phyloP scores from a whole-genome alignment of 2,329 filamentous ascomycete species.

The Calonectria pauciramosa region DNA sequence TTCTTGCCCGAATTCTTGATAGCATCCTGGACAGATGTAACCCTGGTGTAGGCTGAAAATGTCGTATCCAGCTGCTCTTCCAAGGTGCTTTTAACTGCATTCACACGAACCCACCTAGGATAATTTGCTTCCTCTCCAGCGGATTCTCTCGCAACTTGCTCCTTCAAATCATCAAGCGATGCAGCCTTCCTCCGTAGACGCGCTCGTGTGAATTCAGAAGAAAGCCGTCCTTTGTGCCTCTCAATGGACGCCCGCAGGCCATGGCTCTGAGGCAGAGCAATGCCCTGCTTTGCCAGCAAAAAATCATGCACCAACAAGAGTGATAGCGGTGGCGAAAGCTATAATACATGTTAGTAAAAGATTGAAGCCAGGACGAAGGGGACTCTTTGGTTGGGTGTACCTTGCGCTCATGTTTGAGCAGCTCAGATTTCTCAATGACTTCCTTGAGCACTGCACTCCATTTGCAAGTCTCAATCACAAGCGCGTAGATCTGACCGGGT shows the following conservation, averaged over 20 bases:
- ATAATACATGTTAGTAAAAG: neutral
- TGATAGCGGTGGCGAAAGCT: slow-evolving; percentile 86
- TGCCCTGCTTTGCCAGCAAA: slow-evolving; percentile 83
- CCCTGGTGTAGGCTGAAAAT: slow-evolving; percentile 74
- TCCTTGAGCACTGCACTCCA: slow-evolving; percentile 90
- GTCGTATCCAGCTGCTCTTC: slow-evolving; percentile 81
- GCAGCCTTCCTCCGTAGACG: slow-evolving; percentile 79
- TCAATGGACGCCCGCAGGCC: slow-evolving; percentile 82
- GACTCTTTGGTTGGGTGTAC: slow-evolving; percentile 58
- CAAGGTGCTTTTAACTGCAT: slow-evolving; percentile 80
- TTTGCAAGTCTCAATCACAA: slow-evolving; percentile 89
- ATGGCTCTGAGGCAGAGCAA: slow-evolving; percentile 85
- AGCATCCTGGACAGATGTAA: slow-evolving; percentile 69
- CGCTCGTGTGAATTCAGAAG: slow-evolving; percentile 85
- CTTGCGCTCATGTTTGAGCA: slow-evolving; percentile 87
- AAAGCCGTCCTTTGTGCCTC: slow-evolving; percentile 84
- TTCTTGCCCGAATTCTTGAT: slow-evolving; percentile 61
- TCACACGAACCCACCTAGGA: slow-evolving; percentile 94
- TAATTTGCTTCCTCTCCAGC: slow-evolving; percentile 69
- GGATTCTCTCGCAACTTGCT: slow-evolving; percentile 66
- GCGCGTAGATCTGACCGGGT: slow-evolving; percentile 86
- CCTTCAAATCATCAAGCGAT: slow-evolving; percentile 75
- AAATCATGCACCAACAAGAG: slow-evolving; percentile 90
- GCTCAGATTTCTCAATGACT: slow-evolving; percentile 84
- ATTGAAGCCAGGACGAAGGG: neutral